Conservation (phyloP, 768 basidiomycete genomes). For the Chalciporus piperatus region DNA sequence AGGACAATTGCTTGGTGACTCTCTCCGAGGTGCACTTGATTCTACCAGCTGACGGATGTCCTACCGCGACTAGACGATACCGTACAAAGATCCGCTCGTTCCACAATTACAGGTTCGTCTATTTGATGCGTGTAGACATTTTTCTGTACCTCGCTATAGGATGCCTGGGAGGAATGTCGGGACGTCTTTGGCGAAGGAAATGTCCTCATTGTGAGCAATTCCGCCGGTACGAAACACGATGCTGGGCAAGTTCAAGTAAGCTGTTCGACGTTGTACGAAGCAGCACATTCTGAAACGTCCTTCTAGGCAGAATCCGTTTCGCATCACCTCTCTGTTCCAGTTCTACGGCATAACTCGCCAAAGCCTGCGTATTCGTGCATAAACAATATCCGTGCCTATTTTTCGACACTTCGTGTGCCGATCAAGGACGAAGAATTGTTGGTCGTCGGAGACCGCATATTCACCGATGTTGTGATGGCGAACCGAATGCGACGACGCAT, state of each 20-base stretch:
- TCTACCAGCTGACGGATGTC: too few species aligned
- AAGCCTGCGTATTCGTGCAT: constrained; percentile 87
- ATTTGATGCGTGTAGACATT: not conserved
- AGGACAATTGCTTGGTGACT: constrained; percentile 93
- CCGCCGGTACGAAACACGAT: constrained; percentile 80
- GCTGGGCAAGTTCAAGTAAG: constrained; percentile 77
- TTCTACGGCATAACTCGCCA: constrained; percentile 69
- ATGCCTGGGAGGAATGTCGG: constrained; percentile 73
- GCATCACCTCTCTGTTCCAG: constrained; percentile 72
- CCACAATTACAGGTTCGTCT: constrained; percentile 67
- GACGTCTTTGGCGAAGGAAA: constrained; percentile 72
- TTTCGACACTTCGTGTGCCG: constrained; percentile 56
- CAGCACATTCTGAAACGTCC: not conserved
- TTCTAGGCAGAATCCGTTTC: constrained; percentile 85
- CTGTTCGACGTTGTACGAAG: constrained; percentile 7
- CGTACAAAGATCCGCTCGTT: constrained; percentile 70
- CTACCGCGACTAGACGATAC: constrained; percentile 60
- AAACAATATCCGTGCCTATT: constrained; percentile 67
- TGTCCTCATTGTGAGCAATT: constrained; percentile 91
- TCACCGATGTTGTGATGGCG: constrained; percentile 88
- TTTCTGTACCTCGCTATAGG: constrained; percentile 36
- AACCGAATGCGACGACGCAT: constrained; percentile 55
- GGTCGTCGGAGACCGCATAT: constrained; percentile 87
- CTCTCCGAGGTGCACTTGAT: not conserved
- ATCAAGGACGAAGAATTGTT: constrained; percentile 64